Evolutionary conservation across 495 filamentous ascomycete species (phyloP), one percentile per base, ranked within the genome.

Genomic region (Penicillium cinerascens): DNA sequence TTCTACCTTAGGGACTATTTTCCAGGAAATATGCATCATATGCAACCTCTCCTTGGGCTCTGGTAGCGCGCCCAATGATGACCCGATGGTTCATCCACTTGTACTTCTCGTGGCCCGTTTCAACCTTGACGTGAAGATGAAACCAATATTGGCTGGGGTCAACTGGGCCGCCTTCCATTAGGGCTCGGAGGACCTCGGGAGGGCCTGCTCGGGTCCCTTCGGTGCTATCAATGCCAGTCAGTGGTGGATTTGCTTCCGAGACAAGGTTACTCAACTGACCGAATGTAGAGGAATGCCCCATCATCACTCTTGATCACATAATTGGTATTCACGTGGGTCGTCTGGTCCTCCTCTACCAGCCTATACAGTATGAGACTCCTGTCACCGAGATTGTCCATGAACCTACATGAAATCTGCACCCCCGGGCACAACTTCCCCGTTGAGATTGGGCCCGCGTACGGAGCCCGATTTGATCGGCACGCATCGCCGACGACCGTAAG

Each of bases 31-130:
- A 66, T n/a, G 63, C 63, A 53, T 66, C 66, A 23, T 66, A 66
- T 1, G 61, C 60, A 6, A 66, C 66, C 44, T 66, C 66, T 0
- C 63, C 63, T 27, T 61, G 59, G 11, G 60, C 59, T 38, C 66
- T 49, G 2, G 65, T 64, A 13, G 58, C 65, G 11, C 67, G 46
- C 22, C 64, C 67, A 17, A 70, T 51, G 46, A 70, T 66, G 6
- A 70, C 61, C 18, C 64, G 52, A 41, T 70, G 56, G 23, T 68
- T 70, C 64, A 70, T 63, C 67, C 67, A 68, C 11, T 50, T 48
- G 41, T 68, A 70, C 49, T 61, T 60, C n/a, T 68, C 64, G 45
- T 68, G 54, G 1, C 67, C 67, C 0, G 63, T 68, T 42, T 68
- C 67, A 15, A 68, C 51, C 44, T 63, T 66, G 6, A 67, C 49